Base-by-base conservation (phyloP, 1,284 basidiomycete species). In the Tylopilus sp. region DNA sequence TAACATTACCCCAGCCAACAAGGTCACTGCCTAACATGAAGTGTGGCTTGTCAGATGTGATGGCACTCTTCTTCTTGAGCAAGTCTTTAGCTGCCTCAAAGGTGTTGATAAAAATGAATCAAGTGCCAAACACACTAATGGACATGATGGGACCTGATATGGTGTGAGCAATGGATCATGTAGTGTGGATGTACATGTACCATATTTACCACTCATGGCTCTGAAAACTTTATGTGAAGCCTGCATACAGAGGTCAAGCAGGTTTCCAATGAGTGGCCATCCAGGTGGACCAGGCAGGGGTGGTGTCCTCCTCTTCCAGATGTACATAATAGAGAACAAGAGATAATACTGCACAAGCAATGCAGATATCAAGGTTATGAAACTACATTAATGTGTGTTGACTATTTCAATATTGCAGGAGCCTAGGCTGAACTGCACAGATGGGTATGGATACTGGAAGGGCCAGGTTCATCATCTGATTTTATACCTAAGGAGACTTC, bases 131-230 rank as follows among this genome's bases (percentile, higher is more conserved):
- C 5, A 46, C 40, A 9, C 33, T 53, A 37, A 65, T 22, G 26
- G 57, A 56, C 5, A 57, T 47, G 15, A 67, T 50, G 5, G 35
- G 48, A 11, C 66, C 65, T 67, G 37, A 40, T 72, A 59, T 7
- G 63, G 59, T 67, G 63, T 62, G n/a, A 65, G 52, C 5, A 58
- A 59, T 3, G 67, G 2, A 11, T 71, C 72, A 51, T 9, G 68
- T 69, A 14, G 20, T 10, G 56, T 4, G 10, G 17, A 5, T 48
- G 69, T 68, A 15, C 24, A 74, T 69, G 20, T 60, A 72, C 77
- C 76, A 45, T 68, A 77, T 62, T 70, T 70, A 24, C 67, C 56
- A 20, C 73, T 70, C 79, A 77, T 80, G 40, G 75, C 61, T 4
- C 71, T 67, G 46, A 76, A 78, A 0, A 71, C 70, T 40, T 75